Base-by-base conservation (phyloP, 164 flowering plant species). In the Chimonanthus praecox region DNA sequence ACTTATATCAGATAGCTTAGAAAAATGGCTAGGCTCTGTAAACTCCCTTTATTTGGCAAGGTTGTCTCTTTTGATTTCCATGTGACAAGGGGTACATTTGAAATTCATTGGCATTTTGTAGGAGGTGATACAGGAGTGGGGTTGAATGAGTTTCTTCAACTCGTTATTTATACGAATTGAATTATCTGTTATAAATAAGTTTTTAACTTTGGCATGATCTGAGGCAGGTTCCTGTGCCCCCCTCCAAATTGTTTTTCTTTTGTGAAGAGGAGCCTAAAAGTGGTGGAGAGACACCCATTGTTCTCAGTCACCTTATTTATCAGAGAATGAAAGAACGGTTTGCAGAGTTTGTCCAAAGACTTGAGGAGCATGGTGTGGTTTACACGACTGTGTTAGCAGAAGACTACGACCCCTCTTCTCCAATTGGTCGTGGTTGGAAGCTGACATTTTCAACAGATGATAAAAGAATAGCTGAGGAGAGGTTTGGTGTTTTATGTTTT, bases 351-450 rank as follows among this genome's bases (percentile, higher is more conserved):
- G 99, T 92, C 20, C 81, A 82, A 47, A 78, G 72, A 51, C 74
- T 95, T 75, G 99, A 95, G 75, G 80, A 87, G 60, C 88, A 80
- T 49, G 99, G 98, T 21, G 68, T 92, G 77, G 79, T 91, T 8
- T 95, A 95, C 51, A 85, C 84, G 0, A 79, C 94, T 54, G 78
- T 93, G 4, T 73, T 89, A 54, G 92, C 94, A 3, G 92, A 90
- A 80, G 97, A 74, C 0, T 97, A 94, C 76, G 95, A 94, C 64
- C 93, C 91, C 65, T 87, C 95, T 3, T 92, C 97, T 47, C 93
- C 99, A 1, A 90, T 90, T 64, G 97, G 99, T 13, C 92, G 97
- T 46, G 97, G 99, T 0, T 92, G 99, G 99, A 89, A 91, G 74
- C 92, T 97, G 0, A 91, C 92, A 0, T 94, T 94, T 86, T 77